Conservation (phyloP, 2,329 filamentous ascomycete species). For the Clarireedia monteithiana region DNA sequence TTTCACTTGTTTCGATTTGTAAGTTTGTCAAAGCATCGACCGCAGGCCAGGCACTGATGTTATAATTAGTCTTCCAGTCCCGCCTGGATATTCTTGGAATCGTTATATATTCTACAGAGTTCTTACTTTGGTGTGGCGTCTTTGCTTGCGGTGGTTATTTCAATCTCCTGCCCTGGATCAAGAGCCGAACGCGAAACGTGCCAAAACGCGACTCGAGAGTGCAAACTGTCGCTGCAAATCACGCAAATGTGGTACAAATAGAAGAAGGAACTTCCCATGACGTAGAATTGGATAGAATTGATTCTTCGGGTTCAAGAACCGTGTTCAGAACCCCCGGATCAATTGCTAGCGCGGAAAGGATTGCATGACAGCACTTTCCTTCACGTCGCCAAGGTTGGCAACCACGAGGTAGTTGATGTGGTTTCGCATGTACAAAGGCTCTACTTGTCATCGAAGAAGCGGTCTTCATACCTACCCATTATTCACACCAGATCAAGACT, state of each 20-base stretch:
- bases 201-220: not conserved
- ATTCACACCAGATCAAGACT: too few relatives aligned
- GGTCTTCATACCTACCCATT: too few relatives aligned
- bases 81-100: conserved; percentile 53
- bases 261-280: conserved; percentile 16
- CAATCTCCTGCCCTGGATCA: conserved; percentile 52
- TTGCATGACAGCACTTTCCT: not conserved
- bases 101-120: conserved; percentile 58
- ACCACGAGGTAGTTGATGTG: too few relatives aligned
- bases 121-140: conserved; percentile 59
- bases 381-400: too few relatives aligned
- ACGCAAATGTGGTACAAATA: not conserved
- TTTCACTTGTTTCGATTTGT: conserved; percentile 55
- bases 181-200: conserved; percentile 27
- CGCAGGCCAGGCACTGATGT: not conserved
- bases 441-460: too few relatives aligned
- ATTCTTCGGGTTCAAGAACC: conserved; percentile 47
- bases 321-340: conserved; percentile 52
- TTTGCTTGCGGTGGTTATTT: conserved; percentile 59
- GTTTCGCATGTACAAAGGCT: too few relatives aligned
- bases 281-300: conserved; percentile 39
- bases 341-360: not conserved
- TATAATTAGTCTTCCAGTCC: conserved; percentile 44
- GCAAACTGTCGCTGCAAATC: conserved; percentile 3
- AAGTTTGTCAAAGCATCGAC: conserved; percentile 13